These are phyloP conservation scores for Vitis cinerea DNA, from an alignment of 164 flowering plant genomes.

Conservation along the genomic window DNA sequence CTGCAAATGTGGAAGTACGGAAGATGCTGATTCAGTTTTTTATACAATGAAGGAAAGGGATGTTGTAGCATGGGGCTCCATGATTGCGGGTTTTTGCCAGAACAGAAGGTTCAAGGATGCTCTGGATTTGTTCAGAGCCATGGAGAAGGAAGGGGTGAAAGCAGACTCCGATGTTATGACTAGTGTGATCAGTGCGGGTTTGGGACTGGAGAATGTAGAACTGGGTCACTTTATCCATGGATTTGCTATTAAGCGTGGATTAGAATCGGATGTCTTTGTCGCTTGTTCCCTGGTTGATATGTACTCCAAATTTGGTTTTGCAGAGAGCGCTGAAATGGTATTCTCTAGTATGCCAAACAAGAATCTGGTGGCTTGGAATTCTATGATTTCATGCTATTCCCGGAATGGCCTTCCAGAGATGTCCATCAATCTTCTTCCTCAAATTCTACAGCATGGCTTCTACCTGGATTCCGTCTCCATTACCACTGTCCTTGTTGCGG, in stretches of 20 bases:
- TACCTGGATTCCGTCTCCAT: constrained; percentile 45
- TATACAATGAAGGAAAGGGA: constrained; percentile 36
- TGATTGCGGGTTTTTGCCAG: constrained; percentile 49
- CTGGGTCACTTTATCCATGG: constrained; percentile 50
- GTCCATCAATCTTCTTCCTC: constrained; percentile 41
- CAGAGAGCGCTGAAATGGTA: constrained; percentile 32
- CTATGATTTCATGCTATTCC: constrained; percentile 43
- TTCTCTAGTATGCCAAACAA: constrained; percentile 40
- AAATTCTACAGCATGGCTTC: constrained; percentile 31
- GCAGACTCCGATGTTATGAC: constrained; percentile 48
- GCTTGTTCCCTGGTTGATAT: constrained; percentile 48
- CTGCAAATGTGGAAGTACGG: constrained; percentile 37
- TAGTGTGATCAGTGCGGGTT: constrained; percentile 36
- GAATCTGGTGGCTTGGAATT: constrained; percentile 63
- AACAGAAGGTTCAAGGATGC: constrained; percentile 37
- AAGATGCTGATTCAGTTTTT: constrained; percentile 44
- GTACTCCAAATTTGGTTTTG: constrained; percentile 48
- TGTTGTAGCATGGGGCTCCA: constrained; percentile 52
- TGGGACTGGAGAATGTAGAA: constrained; percentile 27
- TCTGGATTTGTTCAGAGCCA: constrained; percentile 28
- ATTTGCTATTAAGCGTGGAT: constrained; percentile 39
- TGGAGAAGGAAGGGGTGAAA: constrained; percentile 32
- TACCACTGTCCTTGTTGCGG: constrained; percentile 42
- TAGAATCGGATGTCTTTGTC: constrained; percentile 36
- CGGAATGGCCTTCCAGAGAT: constrained; percentile 38